These are phyloP conservation scores for Globisporangium middletonii DNA, from an alignment of 352 stramenopile genomes.

Conservation along the genomic window DNA sequence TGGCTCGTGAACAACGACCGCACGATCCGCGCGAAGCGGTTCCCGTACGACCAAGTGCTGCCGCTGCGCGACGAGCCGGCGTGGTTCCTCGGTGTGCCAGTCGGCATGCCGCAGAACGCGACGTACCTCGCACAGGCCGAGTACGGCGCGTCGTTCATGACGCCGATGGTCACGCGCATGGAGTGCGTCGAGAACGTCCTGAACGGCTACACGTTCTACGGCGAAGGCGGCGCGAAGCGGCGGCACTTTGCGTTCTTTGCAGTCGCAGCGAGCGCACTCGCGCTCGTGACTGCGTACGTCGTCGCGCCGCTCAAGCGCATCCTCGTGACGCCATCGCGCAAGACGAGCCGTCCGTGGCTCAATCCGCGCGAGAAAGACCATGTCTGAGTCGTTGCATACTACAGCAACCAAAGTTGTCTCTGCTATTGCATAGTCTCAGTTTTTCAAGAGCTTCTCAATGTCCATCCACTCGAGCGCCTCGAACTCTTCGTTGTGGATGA, in stretches of 20 bases:
- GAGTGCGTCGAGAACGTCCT: slow-evolving; percentile 78
- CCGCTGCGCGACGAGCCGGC: slow-evolving; percentile 31
- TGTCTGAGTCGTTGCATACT: slow-evolving; percentile 1
- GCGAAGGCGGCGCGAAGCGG: slow-evolving; percentile 22
- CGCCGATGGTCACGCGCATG: slow-evolving; percentile 58
- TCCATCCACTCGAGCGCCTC: slow-evolving; percentile 51
- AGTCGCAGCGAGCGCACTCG: slow-evolving; percentile 21
- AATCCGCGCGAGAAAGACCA: slow-evolving; percentile 17
- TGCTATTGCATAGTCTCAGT: slow-evolving; percentile 10
- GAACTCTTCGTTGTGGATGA: slow-evolving; percentile 86
- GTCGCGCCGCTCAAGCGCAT: slow-evolving; percentile 22
- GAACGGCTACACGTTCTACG: slow-evolving; percentile 72
- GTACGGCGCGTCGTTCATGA: slow-evolving; percentile 69
- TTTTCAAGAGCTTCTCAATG: slow-evolving; percentile 52
- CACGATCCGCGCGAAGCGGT: slow-evolving; percentile 56
- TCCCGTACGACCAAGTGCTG: slow-evolving; percentile 63
- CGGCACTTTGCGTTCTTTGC: slow-evolving; percentile 22
- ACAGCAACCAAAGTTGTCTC: not conserved
- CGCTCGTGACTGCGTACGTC: slow-evolving; percentile 19
- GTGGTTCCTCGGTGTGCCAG: slow-evolving; percentile 47
- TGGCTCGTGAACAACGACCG: slow-evolving; percentile 71
- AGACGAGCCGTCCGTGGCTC: slow-evolving; percentile 16
- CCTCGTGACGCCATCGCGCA: slow-evolving; percentile 15
- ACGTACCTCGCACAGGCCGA: slow-evolving; percentile 55
- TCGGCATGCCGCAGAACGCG: slow-evolving; percentile 50